Percentiles rank a stretch among this genome's conserved stretches.
Evolutionary conservation across 2,329 filamentous ascomycete species (phyloP).

Genomic region (Raffaelea albimanens): DNA sequence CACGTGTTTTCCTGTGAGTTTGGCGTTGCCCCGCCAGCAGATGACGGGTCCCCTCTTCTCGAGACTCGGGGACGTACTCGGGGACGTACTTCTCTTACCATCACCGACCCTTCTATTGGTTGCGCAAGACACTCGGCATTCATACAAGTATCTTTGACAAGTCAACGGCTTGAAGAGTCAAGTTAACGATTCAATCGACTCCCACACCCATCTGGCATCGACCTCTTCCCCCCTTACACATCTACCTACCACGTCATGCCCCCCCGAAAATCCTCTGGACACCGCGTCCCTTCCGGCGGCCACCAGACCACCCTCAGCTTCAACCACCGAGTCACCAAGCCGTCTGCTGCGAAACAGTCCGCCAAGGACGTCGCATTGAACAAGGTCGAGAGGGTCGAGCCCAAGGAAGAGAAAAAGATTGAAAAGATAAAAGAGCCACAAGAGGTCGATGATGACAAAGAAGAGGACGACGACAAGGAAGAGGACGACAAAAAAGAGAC

Average conservation of each 20-base stretch:
- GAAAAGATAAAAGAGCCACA: not conserved
- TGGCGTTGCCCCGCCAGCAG: conserved; percentile 47
- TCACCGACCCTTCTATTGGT: too few relatives aligned
- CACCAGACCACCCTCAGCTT: conserved; percentile 51
- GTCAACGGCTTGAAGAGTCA: too few relatives aligned
- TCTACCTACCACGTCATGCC: too few relatives aligned
- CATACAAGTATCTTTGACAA: not conserved
- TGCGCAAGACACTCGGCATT: too few relatives aligned
- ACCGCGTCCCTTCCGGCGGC: conserved; percentile 13
- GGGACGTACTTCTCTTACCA: too few relatives aligned
- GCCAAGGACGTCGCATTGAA: conserved; percentile 31
- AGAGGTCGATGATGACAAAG: not conserved
- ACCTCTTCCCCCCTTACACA: not conserved
- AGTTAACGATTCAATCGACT: too few relatives aligned
- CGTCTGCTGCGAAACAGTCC: conserved; percentile 30
- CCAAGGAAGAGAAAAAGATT: not conserved
- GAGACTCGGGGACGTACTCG: not conserved
- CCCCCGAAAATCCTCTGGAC: conserved; percentile 38
- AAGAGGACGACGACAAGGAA: conserved; percentile 16
- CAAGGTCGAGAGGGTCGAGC: not conserved
- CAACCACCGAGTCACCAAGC: conserved; percentile 46
- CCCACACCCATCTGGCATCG: too few relatives aligned
- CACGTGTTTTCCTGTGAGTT: conserved; percentile 40
- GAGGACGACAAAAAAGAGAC: conserved; percentile 16
- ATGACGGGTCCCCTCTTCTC: not conserved